These are phyloP conservation scores for Fomitopsis schrenkii DNA, from an alignment of 1,284 basidiomycete genomes.

Conservation along the genomic window DNA sequence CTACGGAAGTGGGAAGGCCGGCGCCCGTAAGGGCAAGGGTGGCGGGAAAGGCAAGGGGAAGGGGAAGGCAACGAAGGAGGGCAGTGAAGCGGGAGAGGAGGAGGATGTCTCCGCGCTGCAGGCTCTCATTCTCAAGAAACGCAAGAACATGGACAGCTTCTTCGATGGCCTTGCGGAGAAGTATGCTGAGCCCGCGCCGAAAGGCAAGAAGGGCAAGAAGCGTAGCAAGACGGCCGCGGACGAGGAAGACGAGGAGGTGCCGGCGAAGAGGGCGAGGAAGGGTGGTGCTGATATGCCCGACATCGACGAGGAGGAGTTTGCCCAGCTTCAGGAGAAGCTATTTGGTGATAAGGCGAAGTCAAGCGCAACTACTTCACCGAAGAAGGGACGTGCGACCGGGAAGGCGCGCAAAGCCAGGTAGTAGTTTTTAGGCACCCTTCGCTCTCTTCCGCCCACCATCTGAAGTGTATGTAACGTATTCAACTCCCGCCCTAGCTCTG, in stretches of 20 bases:
- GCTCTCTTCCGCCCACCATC: not conserved
- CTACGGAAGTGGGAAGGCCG: slow-evolving; percentile 77
- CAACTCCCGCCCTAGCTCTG: not conserved
- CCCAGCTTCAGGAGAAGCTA: slow-evolving; percentile 56
- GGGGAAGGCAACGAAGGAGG: slow-evolving; percentile 26
- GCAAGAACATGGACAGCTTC: slow-evolving; percentile 68
- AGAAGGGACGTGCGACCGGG: slow-evolving; percentile 5
- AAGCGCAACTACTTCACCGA: slow-evolving; percentile 14
- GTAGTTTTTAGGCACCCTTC: not conserved
- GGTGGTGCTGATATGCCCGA: slow-evolving; percentile 42
- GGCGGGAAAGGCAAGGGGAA: slow-evolving; percentile 48
- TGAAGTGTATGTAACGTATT: no score
- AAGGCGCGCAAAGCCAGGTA: not conserved
- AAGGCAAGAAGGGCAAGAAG: slow-evolving; percentile 51
- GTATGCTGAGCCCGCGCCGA: slow-evolving; percentile 53
- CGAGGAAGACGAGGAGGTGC: slow-evolving; percentile 38
- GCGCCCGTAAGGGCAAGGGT: slow-evolving; percentile 54
- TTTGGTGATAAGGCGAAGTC: slow-evolving; percentile 42
- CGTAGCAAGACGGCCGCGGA: slow-evolving; percentile 36
- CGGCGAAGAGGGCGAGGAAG: slow-evolving; percentile 46
- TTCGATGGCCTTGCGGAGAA: slow-evolving; percentile 81
- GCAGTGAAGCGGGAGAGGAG: slow-evolving; percentile 42
- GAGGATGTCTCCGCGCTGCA: slow-evolving; percentile 71
- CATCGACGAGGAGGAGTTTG: slow-evolving; percentile 68
- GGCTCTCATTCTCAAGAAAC: slow-evolving; percentile 78